phyloP scores from a whole-genome alignment of 768 basidiomycete species.

The Russula earlei region DNA sequence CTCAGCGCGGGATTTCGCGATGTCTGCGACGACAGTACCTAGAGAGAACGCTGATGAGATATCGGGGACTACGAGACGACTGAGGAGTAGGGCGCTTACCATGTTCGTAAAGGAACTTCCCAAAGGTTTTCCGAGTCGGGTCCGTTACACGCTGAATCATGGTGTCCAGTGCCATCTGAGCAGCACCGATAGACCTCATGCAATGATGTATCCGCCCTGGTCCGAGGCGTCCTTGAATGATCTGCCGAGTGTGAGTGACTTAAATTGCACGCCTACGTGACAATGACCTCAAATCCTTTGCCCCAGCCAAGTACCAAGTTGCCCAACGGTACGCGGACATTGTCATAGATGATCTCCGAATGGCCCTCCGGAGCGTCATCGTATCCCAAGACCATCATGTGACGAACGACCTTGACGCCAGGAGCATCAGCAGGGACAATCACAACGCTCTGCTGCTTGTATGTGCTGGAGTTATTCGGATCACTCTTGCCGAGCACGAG shows the following conservation, averaged over 20 bases:
- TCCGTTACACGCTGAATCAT: conserved; percentile 93
- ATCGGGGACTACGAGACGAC: not conserved
- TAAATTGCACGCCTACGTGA: not conserved
- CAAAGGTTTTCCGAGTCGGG: conserved; percentile 84
- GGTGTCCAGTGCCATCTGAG: conserved; percentile 73
- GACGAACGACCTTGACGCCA: conserved; percentile 84
- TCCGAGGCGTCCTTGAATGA: conserved; percentile 92
- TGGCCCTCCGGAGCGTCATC: conserved; percentile 97
- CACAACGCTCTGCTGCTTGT: conserved; percentile 88
- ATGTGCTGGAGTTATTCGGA: conserved; percentile 62
- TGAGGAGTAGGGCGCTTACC: conserved; percentile 38
- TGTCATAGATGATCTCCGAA: conserved; percentile 89
- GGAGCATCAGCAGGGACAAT: conserved; percentile 83
- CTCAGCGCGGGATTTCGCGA: conserved; percentile 87
- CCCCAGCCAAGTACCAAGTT: conserved; percentile 92
- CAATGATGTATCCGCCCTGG: conserved; percentile 96
- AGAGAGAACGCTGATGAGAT: not conserved
- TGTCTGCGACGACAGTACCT: conserved; percentile 86
- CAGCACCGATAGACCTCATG: conserved; percentile 93
- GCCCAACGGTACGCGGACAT: conserved; percentile 78
- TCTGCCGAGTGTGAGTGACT: conserved; percentile 31
- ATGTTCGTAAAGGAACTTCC: conserved; percentile 84
- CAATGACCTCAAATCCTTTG: conserved; percentile 75
- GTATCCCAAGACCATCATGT: conserved; percentile 89
- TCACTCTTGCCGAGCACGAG: conserved; percentile 95